phyloP scores from a whole-genome alignment of 2,329 filamentous ascomycete species.

The Orbilia ellipsospora region DNA sequence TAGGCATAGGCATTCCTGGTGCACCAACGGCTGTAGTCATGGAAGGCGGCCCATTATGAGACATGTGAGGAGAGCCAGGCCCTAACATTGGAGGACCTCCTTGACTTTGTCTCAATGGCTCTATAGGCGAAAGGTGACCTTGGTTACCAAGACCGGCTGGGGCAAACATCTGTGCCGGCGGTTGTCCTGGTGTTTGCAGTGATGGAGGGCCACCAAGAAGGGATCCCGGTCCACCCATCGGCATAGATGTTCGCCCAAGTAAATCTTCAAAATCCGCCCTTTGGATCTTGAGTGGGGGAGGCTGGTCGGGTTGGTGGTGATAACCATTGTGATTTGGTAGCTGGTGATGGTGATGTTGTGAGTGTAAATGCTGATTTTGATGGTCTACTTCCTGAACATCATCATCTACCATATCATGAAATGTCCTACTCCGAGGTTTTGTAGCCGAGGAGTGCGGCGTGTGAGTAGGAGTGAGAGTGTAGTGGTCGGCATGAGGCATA shows the following conservation, averaged over 20 bases:
- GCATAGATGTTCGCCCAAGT: conserved; percentile 55
- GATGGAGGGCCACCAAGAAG: conserved; percentile 63
- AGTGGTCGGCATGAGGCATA: conserved; percentile 51
- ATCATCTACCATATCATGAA: conserved; percentile 57
- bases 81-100: conserved; percentile 50
- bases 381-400: conserved; percentile 59
- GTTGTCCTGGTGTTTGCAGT: conserved; percentile 60
- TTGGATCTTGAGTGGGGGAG: conserved; percentile 73
- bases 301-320: conserved; percentile 82
- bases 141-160: conserved; percentile 45
- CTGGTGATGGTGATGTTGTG: conserved; percentile 58
- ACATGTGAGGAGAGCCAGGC: conserved; percentile 63
- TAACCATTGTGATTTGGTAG: conserved; percentile 73
- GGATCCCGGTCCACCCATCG: conserved; percentile 54
- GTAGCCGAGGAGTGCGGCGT: conserved; percentile 52
- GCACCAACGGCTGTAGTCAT: conserved; percentile 75
- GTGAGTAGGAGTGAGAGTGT: conserved; percentile 49
- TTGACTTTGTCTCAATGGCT: conserved; percentile 53
- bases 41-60: conserved; percentile 79
- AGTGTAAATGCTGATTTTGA: conserved; percentile 46
- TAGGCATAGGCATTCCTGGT: conserved; percentile 80
- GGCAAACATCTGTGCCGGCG: conserved; percentile 55
- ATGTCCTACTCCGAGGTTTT: conserved; percentile 50
- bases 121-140: conserved; percentile 51
- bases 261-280: conserved; percentile 57